Percentiles rank a stretch among this genome's conserved stretches.
These are phyloP conservation scores for Bipolaris gigantea DNA, from an alignment of 2,329 filamentous ascomycete species.

Conservation along the genomic window DNA sequence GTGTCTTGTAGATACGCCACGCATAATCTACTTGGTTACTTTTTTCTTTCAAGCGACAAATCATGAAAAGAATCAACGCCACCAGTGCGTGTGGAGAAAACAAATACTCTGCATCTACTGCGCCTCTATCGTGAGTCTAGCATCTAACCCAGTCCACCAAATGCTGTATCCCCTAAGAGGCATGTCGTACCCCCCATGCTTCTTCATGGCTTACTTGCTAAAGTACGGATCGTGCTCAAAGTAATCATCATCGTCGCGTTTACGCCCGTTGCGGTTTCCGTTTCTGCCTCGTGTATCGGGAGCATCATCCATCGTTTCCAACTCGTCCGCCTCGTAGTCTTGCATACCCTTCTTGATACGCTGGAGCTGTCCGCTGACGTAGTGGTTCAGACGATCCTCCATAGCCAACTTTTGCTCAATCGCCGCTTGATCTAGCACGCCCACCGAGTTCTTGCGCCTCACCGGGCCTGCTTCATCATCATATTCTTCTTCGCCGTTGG, in stretches of 20 bases:
- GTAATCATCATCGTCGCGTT: constrained; percentile 29
- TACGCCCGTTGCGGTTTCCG: constrained; percentile 21
- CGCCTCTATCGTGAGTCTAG: constrained; percentile 31
- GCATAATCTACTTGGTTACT: no score
- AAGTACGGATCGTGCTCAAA: constrained; percentile 37
- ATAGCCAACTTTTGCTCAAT: constrained; percentile 42
- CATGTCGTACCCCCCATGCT: background rate
- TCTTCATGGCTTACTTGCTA: constrained; percentile 19
- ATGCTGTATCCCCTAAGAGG: background rate
- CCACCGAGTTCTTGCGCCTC: constrained; percentile 52
- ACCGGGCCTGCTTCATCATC: constrained; percentile 33
- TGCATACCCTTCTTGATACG: constrained; percentile 65
- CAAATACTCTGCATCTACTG: background rate
- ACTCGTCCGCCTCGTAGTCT: constrained; percentile 62
- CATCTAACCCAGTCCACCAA: constrained; percentile 5
- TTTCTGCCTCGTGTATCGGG: constrained; percentile 29
- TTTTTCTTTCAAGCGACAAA: no score
- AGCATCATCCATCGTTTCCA: constrained; percentile 58
- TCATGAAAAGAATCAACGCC: background rate
- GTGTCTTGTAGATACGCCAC: no score
- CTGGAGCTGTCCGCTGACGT: constrained; percentile 79
- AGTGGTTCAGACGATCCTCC: constrained; percentile 71
- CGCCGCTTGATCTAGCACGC: constrained; percentile 57
- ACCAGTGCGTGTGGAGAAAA: background rate
- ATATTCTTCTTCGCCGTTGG: constrained; percentile 42